Evolutionary conservation across 805 yeast species (phyloP), one percentile per base, ranked within the genome.

Genomic region (Kodamaea sagamina): DNA sequence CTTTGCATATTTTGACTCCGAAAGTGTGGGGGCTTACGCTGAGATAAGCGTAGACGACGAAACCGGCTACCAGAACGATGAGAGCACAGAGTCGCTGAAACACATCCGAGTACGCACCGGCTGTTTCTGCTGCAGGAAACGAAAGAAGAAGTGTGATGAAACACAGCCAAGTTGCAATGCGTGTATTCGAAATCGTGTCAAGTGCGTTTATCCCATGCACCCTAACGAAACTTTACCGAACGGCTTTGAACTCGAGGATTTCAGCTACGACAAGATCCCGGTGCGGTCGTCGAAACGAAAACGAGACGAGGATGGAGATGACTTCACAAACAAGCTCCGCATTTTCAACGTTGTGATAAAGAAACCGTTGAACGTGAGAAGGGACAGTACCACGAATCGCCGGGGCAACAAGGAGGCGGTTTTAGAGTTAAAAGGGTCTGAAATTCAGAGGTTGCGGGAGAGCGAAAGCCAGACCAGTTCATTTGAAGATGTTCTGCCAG

Each of bases 71-170:
- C 24, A 21, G 24, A 8, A 13, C 24, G 13, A 16, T 32, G n/a
- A 2, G 3, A 18, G 12, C 16, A 10, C 29, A 12, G 43, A 40
- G 26, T 15, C 36, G 15, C 16, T 13, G 27, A 36, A 28, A 22
- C 38, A 32, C 32, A 38, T 21, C 36, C 39, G 52, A 16, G 44
- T 45, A 5, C 21, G 50, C 12, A 41, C 52, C 6, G 52, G 52
- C 6, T 48, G 52, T 27, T 47, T 47, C 26, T 41, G 48, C 21
- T 48, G 53, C 36, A 39, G 53, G 10, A 46, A 44, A 31, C 42
- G 53, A 16, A 50, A 50, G 43, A 50, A 50, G 46, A 50, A 48
- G 41, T 50, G 53, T 31, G 53, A 50, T 21, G 53, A 50, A 35
- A 11, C 28, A 7, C 45, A 39, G n/a, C 53, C 53, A 6, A 22